Conservation (phyloP, 2,329 filamentous ascomycete genomes). For the Fusarium globosum region DNA sequence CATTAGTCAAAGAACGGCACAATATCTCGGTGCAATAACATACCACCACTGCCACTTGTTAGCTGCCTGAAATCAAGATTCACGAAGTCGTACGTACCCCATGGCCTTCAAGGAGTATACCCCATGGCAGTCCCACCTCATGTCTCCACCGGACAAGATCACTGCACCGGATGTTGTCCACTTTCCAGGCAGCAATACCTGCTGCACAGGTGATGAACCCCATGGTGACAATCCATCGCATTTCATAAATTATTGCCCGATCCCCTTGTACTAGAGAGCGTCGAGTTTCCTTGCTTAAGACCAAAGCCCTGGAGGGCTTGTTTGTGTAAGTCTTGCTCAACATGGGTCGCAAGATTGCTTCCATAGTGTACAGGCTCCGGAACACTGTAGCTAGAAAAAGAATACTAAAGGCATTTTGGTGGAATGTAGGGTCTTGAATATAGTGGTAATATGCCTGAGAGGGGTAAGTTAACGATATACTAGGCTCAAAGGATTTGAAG, state of each 20-base stretch:
- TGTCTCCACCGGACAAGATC: not conserved
- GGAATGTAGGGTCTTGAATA: not conserved
- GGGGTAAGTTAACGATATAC: fast-evolving
- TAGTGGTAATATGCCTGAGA: not conserved
- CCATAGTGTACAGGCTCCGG: not conserved
- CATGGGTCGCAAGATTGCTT: not conserved
- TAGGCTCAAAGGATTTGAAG: fast-evolving
- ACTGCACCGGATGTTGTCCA: fast-evolving
- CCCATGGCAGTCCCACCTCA: not conserved
- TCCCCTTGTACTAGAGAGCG: fast-evolving
- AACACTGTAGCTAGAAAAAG: not conserved
- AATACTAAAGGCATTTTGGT: not conserved
- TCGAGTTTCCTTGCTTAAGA: fast-evolving
- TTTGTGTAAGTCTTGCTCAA: fast-evolving
- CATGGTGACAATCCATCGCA: not conserved
- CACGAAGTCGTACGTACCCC: not conserved
- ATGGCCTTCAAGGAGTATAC: not conserved
- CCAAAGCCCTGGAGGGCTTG: fast-evolving
- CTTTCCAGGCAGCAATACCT: not conserved
- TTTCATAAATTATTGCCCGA: not conserved
- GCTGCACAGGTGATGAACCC: not conserved
- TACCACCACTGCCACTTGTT: not conserved
- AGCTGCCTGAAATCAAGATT: not conserved
- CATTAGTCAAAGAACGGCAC: fast-evolving
- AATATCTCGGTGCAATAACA: not conserved